Evolutionary conservation across 1,284 basidiomycete genomes (phyloP).

Genomic region (Irpex lacteus): DNA sequence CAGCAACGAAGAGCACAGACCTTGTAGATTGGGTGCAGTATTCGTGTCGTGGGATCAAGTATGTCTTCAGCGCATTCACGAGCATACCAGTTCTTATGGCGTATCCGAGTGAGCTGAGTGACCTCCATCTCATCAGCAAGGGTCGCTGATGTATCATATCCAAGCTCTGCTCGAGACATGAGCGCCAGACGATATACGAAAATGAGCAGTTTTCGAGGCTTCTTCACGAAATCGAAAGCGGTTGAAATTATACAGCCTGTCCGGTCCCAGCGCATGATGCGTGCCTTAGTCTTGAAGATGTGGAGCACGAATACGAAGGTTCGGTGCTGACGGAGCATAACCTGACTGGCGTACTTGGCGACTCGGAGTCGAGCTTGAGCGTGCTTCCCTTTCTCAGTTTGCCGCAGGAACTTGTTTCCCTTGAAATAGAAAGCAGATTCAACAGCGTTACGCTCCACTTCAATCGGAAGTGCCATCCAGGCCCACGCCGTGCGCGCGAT

Average conservation of each 20-base stretch:
- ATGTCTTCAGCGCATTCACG: neutral
- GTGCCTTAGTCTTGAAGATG: constrained; percentile 9
- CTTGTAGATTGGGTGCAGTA: neutral
- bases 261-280: constrained; percentile 20
- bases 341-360: constrained; percentile 9
- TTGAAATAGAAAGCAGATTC: constrained; percentile 2
- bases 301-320: constrained; percentile 15
- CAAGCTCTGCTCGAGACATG: neutral
- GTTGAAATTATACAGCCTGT: constrained; percentile 16
- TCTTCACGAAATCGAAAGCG: constrained; percentile 11
- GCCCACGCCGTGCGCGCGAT: constrained; percentile 3
- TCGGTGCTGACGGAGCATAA: constrained; percentile 18
- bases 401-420: neutral
- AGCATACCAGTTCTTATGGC: neutral
- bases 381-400: neutral
- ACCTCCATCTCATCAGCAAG: neutral
- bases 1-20: neutral
- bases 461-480: constrained; percentile 1
- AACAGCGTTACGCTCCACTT: neutral
- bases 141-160: neutral
- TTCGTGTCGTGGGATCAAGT: neutral
- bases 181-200: constrained; percentile 22
- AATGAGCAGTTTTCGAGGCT: constrained; percentile 6
- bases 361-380: constrained; percentile 10
- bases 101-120: neutral